These are phyloP conservation scores for Allomyces javanicus DNA, from an alignment of 192 early-diverging fungal species.

Conservation along the genomic window DNA sequence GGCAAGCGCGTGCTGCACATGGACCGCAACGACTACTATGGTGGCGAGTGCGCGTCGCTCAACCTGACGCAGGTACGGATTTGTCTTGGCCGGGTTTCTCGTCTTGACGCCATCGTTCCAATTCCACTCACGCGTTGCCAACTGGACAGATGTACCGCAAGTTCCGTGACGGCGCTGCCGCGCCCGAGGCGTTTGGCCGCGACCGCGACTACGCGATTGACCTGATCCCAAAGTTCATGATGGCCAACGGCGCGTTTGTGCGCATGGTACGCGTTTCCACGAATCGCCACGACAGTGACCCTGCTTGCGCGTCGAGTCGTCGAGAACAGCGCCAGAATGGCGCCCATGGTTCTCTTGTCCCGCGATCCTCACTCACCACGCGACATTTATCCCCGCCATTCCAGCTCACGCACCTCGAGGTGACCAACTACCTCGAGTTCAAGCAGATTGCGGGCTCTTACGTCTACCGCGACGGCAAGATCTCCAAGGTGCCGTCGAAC, in stretches of 20 bases:
- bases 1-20: slow-evolving; percentile 85
- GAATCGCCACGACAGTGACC: too few relatives aligned
- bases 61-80: slow-evolving; percentile 77
- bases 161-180: slow-evolving; percentile 32
- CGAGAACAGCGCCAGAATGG: too few relatives aligned
- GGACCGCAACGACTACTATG: slow-evolving; percentile 95
- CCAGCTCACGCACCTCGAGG: slow-evolving; percentile 83
- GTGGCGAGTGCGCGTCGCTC: slow-evolving; percentile 83
- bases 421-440: slow-evolving; percentile 95
- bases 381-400: too few relatives aligned
- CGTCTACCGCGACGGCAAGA: slow-evolving; percentile 73
- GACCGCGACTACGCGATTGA: slow-evolving; percentile 93
- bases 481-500: slow-evolving; percentile 88
- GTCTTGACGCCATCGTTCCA: background rate
- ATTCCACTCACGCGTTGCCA: background rate
- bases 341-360: too few relatives aligned
- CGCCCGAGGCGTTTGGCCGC: slow-evolving; percentile 34
- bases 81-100: slow-evolving; percentile 2
- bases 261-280: slow-evolving; percentile 29
- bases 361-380: too few relatives aligned
- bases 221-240: slow-evolving; percentile 98
- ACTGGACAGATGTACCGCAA: slow-evolving; percentile 39
- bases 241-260: slow-evolving; percentile 95
- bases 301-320: too few relatives aligned
- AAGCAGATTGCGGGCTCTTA: slow-evolving; percentile 83